phyloP scores from a whole-genome alignment of 2,329 filamentous ascomycete species.

The Monascus ruber region DNA sequence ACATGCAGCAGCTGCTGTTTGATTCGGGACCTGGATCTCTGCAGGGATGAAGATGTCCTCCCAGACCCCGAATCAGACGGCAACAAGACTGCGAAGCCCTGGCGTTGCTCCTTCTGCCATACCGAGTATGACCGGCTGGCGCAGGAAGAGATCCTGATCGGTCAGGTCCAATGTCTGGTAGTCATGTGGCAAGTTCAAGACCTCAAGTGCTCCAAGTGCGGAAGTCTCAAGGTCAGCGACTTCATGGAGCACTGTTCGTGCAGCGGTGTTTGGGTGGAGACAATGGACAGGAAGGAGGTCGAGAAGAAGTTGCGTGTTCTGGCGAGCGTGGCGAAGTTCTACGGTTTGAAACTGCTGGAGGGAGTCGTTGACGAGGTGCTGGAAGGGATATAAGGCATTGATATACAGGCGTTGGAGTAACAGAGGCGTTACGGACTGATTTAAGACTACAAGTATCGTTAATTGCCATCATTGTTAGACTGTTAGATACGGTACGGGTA shows the following conservation, averaged over 20 bases:
- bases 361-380: conserved; percentile 59
- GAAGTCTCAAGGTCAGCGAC: conserved; percentile 63
- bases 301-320: conserved; percentile 57
- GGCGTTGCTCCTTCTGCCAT: conserved; percentile 68
- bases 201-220: conserved; percentile 67
- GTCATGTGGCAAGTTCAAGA: conserved; percentile 84
- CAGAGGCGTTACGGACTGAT: no score
- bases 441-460: no score
- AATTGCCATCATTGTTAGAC: no score
- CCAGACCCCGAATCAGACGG: conserved; percentile 35
- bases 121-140: conserved; percentile 64
- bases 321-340: conserved; percentile 63
- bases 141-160: conserved; percentile 74
- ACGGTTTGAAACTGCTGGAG: conserved; percentile 69
- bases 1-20: conserved; percentile 87
- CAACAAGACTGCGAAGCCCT: conserved; percentile 37
- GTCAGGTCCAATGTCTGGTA: conserved; percentile 60
- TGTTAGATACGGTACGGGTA: no score
- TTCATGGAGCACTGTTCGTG: conserved; percentile 96
- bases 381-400: conserved; percentile 26
- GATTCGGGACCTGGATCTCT: conserved; percentile 79
- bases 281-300: conserved; percentile 56
- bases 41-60: conserved; percentile 73
- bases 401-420: neutral
- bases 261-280: conserved; percentile 71